Base-by-base conservation (phyloP, 2,329 filamentous ascomycete genomes). In the Xylariaceae sp. region DNA sequence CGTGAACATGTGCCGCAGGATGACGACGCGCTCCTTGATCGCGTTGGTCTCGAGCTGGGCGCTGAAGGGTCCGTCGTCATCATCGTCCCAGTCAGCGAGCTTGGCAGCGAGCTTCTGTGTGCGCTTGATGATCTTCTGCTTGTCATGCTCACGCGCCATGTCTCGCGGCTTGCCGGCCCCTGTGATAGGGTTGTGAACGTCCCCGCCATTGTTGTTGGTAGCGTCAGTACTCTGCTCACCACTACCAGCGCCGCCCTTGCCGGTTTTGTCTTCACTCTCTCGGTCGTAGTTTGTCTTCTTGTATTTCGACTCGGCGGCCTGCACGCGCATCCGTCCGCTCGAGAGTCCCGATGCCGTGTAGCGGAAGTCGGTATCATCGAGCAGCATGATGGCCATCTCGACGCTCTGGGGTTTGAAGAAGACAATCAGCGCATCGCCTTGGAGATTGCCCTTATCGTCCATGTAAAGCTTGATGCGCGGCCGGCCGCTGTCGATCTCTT, bases 351-450 rank as follows among this genome's bases (percentile, higher is more conserved):
- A 78, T 2, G 78, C 60, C 0, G 78, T 78, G 58, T 90, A 80
- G 56, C 94, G 84, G 68, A 98, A 95, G 65, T 92, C 87, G 4
- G 88, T 89, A 68, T 92, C 91, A 73, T 96, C 91, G 11, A 92
- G 81, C 67, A 95, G 81, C 77, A 88, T 86, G 63, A 94, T 90
- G 40, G 91, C 91, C 78, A 92, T 88, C 37, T 89, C 80, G 56
- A 99, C 94, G n/a, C 91, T 96, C 71, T 96, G 92, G 0, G 92
- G 90, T 67, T 95, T 91, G 82, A 96, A 97, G 77, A 96, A 99
- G 31, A 98, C 91, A 52, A 99, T 81, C 28, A 99, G 82, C 2
- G 91, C 93, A 71, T 98, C 93, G 59, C 95, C 95, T 72, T 97
- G 98, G 81, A 96, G 96, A 14, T 86, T 84, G 17, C 92, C 95